phyloP scores from a whole-genome alignment of 768 basidiomycete species.

The Astraeus odoratus region DNA sequence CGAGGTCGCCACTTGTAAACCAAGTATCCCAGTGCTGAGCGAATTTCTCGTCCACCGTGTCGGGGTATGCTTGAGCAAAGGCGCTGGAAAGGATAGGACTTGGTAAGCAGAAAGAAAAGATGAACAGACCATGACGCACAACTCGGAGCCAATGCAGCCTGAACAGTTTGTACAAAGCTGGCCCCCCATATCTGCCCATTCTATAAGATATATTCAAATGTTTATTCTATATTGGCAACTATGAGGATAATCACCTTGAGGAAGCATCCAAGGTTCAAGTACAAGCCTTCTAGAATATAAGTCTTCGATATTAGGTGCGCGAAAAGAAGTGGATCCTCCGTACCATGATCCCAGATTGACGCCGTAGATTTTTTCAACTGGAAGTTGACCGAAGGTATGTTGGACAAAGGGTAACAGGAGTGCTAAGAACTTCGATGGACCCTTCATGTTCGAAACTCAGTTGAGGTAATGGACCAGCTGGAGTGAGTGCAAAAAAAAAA shows the following conservation, averaged over 20 bases:
- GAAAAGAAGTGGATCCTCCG: conserved; percentile 14
- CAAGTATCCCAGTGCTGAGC: conserved; percentile 68
- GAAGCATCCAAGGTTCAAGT: conserved; percentile 80
- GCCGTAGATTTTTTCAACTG: conserved; percentile 50
- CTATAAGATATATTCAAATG: conserved; percentile 29
- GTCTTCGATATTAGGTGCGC: not conserved
- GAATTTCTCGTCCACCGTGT: conserved; percentile 51
- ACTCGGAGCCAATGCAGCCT: conserved; percentile 61
- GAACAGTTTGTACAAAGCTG: conserved; percentile 52
- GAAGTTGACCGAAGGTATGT: too few relatives aligned
- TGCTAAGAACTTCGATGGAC: too few relatives aligned
- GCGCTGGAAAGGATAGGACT: conserved; percentile 33
- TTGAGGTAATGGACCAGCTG: too few relatives aligned
- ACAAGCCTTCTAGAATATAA: conserved; percentile 49
- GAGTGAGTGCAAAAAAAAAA: too few relatives aligned
- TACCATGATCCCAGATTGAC: conserved; percentile 68
- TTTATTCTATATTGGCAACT: not conserved
- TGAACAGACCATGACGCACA: conserved; percentile 33
- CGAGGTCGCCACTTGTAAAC: conserved; percentile 61
- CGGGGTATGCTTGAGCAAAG: conserved; percentile 53
- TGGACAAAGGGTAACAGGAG: too few relatives aligned
- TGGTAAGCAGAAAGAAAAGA: not conserved
- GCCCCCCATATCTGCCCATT: conserved; percentile 73
- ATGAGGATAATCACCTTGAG: conserved; percentile 39
- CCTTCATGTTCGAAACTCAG: too few relatives aligned